These are phyloP conservation scores for Erythrophleum fordii DNA, from an alignment of 306 rosid species.

Conservation along the genomic window DNA sequence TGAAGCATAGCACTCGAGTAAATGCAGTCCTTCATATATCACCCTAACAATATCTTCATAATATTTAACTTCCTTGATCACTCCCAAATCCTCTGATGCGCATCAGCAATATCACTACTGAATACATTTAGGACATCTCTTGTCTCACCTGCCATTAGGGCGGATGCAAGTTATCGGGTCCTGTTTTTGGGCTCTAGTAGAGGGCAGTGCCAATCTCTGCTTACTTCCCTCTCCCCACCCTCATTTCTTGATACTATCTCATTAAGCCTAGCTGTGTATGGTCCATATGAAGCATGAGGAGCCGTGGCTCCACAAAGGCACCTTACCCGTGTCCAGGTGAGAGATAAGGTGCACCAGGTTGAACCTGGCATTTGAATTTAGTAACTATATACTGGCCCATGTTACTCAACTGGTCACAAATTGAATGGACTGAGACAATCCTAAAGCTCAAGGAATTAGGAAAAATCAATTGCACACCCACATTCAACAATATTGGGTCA, in stretches of 20 bases:
- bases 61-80: neutral
- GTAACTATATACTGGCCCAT: neutral
- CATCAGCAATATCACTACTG: neutral
- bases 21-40: conserved; percentile 5
- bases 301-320: neutral
- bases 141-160: neutral
- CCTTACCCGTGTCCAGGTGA: neutral
- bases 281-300: neutral
- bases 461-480: neutral
- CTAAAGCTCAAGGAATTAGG: neutral
- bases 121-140: neutral
- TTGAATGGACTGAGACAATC: neutral
- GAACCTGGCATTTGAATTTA: neutral
- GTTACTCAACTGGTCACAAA: neutral
- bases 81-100: neutral
- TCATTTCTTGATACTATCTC: neutral
- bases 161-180: neutral
- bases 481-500: neutral
- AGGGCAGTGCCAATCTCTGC: neutral
- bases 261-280: neutral
- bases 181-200: neutral
- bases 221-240: neutral
- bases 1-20: neutral
- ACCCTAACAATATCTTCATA: neutral
- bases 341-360: neutral